Base-by-base conservation (phyloP, 2,329 filamentous ascomycete genomes). In the Corinectria fuckeliana region DNA sequence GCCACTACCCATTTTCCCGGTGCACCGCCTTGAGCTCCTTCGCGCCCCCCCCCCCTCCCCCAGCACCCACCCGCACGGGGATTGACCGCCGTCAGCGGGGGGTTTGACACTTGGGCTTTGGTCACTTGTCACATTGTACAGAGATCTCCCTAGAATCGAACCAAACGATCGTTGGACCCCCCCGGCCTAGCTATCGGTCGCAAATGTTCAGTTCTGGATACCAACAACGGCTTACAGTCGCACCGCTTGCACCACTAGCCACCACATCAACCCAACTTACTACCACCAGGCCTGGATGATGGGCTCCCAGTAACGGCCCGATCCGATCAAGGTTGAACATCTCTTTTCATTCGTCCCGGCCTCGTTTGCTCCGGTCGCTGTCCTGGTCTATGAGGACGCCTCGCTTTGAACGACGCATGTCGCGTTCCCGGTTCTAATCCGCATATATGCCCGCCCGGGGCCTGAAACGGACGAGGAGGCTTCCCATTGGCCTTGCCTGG, bases 41-140 rank as follows among this genome's bases (percentile, higher is more conserved):
- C n/a, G n/a, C n/a, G n/a, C n/a, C n/a, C n/a, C n/a, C n/a, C n/a
- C n/a, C n/a, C n/a, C n/a, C n/a, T n/a, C n/a, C 28, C 6, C 18
- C 30, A 53, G 34, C 23, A 26, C 10, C 28, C 42, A 28, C 42
- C 42, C 25, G 16, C 16, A 16, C 25, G 25, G 25, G n/a, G 26
- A 28, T 28, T 26, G 42, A 45, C 57, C 55, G 61, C 47, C 60
- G 56, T 58, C 55, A 57, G 56, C 53, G 47, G 62, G 44, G 32
- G 51, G 51, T n/a, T 66, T 61, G 45, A 66, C 69, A 66, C 67
- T 72, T 72, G 71, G 47, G 77, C 76, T 81, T 73, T 68, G 75
- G 76, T 82, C 80, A 81, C 77, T 77, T 82, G 72, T 69, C 74
- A 83, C 81, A 80, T 70, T 56, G 53, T 50, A 71, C 69, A 71